Evolutionary conservation across 1,139 yeast genomes (phyloP).

Genomic region (Lodderomyces parapsilosis): DNA sequence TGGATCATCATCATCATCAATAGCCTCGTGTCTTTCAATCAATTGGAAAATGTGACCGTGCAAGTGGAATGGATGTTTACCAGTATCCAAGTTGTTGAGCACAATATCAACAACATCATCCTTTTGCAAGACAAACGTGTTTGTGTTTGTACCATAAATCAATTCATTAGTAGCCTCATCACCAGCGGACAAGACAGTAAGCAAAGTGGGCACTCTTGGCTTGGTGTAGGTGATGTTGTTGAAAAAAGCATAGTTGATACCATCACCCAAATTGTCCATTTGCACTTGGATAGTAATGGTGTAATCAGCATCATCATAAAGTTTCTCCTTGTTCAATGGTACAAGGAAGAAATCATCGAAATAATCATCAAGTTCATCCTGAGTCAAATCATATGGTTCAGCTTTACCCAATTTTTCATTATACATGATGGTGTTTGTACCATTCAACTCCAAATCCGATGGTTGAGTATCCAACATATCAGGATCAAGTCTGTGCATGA

Average conservation of each 20-base stretch:
- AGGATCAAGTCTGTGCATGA: slow-evolving; percentile 61
- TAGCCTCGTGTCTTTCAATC: slow-evolving; percentile 55
- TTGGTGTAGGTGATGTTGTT: slow-evolving; percentile 60
- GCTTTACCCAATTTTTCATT: slow-evolving; percentile 27
- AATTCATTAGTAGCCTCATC: slow-evolving; percentile 43
- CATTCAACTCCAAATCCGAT: slow-evolving; percentile 48
- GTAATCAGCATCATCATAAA: slow-evolving; percentile 59
- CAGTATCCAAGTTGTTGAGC: slow-evolving; percentile 74
- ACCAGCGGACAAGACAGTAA: slow-evolving; percentile 54
- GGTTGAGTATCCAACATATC: slow-evolving; percentile 68
- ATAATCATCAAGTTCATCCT: slow-evolving; percentile 22
- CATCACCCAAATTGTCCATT: slow-evolving; percentile 71
- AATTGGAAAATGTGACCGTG: slow-evolving; percentile 87
- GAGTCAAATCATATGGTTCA: slow-evolving; percentile 19
- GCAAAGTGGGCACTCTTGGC: slow-evolving; percentile 67
- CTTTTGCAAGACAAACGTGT: slow-evolving; percentile 57
- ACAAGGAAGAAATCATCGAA: slow-evolving; percentile 58
- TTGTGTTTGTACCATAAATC: slow-evolving; percentile 69
- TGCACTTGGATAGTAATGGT: slow-evolving; percentile 56
- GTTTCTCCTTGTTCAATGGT: slow-evolving; percentile 41
- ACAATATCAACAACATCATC: slow-evolving; percentile 70
- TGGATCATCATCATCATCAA: slow-evolving; percentile 49
- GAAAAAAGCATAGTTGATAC: slow-evolving; percentile 74
- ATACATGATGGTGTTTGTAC: slow-evolving; percentile 56
- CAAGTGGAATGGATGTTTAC: slow-evolving; percentile 90